These are phyloP conservation scores for Herpetospermum pedunculosum DNA, from an alignment of 306 rosid species.

Conservation along the genomic window DNA sequence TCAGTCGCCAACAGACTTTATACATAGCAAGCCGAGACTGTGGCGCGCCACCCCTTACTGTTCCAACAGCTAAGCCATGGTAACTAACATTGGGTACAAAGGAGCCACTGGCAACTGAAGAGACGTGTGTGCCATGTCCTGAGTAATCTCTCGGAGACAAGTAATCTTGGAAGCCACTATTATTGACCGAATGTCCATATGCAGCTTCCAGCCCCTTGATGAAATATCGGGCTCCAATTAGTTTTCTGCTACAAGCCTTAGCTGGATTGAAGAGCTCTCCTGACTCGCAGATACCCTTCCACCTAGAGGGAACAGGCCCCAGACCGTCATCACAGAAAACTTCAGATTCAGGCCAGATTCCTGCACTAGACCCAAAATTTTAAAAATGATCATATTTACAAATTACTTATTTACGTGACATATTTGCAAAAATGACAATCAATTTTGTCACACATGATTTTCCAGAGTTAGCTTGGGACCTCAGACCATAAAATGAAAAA, in stretches of 20 bases:
- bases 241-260: conserved; percentile 27
- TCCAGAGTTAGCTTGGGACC: background rate
- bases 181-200: conserved; percentile 22
- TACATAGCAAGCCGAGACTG: conserved; percentile 33
- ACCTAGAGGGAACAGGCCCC: conserved; percentile 32
- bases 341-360: conserved; percentile 41
- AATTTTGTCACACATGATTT: no score
- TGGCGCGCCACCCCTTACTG: conserved; percentile 40
- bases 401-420: no score
- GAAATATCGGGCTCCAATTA: conserved; percentile 40
- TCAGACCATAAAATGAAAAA: background rate
- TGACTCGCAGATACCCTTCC: conserved; percentile 31
- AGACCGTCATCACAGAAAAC: conserved; percentile 28
- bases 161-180: conserved; percentile 12
- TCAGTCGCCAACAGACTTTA: conserved; percentile 38
- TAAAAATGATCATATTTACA: no score
- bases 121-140: conserved; percentile 41
- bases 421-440: no score
- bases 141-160: conserved; percentile 26
- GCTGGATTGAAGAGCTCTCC: conserved; percentile 20
- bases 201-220: conserved; percentile 33
- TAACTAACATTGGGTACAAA: conserved; percentile 24
- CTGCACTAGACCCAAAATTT: no score
- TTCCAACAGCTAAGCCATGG: conserved; percentile 31
- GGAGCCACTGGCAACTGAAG: conserved; percentile 33